These are phyloP conservation scores for Hygrophorus pudorinus DNA, from an alignment of 768 basidiomycete genomes.

Conservation along the genomic window DNA sequence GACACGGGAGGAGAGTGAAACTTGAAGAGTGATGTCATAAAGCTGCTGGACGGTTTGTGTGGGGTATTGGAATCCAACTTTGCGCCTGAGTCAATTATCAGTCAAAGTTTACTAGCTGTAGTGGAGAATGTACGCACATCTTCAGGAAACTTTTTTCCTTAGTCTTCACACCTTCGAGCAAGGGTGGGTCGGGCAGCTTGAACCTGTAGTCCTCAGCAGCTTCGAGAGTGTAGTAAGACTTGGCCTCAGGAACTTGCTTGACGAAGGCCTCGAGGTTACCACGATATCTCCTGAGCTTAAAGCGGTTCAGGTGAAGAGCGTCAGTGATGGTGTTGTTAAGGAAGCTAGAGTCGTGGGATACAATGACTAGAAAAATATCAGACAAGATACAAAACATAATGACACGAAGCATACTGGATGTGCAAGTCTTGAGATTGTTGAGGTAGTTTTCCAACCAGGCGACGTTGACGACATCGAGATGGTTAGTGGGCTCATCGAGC, in stretches of 20 bases:
- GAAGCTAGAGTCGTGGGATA: constrained; percentile 97
- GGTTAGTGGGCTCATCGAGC: constrained; percentile 95
- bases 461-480: constrained; percentile 94
- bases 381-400: constrained; percentile 5
- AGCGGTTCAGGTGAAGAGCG: constrained; percentile 94
- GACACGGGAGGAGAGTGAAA: constrained; percentile 96
- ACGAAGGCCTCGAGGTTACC: constrained; percentile 96
- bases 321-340: constrained; percentile 98
- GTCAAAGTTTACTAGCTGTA: background rate
- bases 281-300: constrained; percentile 92
- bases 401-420: constrained; percentile 54
- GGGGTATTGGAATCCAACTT: constrained; percentile 96
- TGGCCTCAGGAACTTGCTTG: constrained; percentile 90
- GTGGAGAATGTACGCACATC: constrained; percentile 41
- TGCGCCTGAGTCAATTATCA: constrained; percentile 37
- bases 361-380: constrained; percentile 55
- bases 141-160: constrained; percentile 96
- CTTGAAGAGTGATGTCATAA: constrained; percentile 91
- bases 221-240: constrained; percentile 95
- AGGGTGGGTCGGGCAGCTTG: constrained; percentile 94
- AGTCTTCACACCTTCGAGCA: constrained; percentile 99
- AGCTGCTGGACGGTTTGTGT: constrained; percentile 79
- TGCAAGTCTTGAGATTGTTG: constrained; percentile 77
- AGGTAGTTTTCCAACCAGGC: constrained; percentile 97
- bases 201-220: constrained; percentile 96